Evolutionary conservation across 2,329 filamentous ascomycete species (phyloP).

Genomic region (Neonectria hederae): DNA sequence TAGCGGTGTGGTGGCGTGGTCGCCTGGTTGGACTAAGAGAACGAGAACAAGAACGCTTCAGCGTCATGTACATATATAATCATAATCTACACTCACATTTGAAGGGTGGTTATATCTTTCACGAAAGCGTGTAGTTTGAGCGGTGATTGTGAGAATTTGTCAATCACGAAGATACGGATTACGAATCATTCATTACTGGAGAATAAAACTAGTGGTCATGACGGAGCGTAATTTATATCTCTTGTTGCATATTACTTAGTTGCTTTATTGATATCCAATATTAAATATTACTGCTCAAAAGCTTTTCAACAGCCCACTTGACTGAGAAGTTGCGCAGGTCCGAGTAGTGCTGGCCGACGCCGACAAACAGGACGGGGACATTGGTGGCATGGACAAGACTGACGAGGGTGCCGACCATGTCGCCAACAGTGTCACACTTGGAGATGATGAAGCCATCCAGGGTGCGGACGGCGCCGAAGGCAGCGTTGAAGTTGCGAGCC

Average conservation of each 20-base stretch:
- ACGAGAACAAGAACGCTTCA: conserved; percentile 16
- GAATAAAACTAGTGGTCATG: neutral
- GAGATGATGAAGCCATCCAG: conserved; percentile 98
- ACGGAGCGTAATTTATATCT: neutral
- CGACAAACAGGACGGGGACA: conserved; percentile 94
- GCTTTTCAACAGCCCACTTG: conserved; percentile 74
- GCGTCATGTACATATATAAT: conserved; percentile 40
- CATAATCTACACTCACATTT: conserved; percentile 37
- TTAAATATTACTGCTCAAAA: conserved; percentile 61
- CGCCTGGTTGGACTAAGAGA: conserved; percentile 14
- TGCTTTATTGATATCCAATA: neutral
- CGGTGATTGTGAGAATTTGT: neutral
- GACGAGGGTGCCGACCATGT: conserved; percentile 96
- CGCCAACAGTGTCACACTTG: conserved; percentile 99
- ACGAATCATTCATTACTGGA: neutral
- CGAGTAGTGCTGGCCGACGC: conserved; percentile 74
- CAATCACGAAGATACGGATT: neutral
- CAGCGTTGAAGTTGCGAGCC: conserved; percentile 93
- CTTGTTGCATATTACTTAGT: conserved; percentile 20
- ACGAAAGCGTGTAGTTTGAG: neutral
- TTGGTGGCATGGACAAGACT: conserved; percentile 98
- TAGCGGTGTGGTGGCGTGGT: conserved; percentile 34
- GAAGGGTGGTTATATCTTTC: neutral
- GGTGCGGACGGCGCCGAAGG: conserved; percentile 81
- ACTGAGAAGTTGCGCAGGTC: conserved; percentile 76